Evolutionary conservation across 768 basidiomycete genomes (phyloP), one percentile per base, ranked within the genome.

Genomic region (Fistulinella prunicolor): DNA sequence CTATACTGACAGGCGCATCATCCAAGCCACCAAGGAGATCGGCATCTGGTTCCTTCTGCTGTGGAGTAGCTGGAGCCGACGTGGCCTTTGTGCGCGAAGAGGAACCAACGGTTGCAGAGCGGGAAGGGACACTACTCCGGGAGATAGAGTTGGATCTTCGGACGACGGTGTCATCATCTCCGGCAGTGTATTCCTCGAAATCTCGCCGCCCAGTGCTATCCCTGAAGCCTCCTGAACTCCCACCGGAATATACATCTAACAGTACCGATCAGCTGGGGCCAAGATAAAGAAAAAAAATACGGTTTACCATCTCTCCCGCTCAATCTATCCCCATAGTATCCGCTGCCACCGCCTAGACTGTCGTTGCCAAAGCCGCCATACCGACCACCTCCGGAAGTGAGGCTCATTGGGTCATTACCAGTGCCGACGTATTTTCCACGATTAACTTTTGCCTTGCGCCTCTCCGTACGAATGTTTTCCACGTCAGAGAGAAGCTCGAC

Each of bases 171-270:
- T 95, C 93, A 51, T 97, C 94, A 49, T 92, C 92, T 2, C 95
- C 95, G 12, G 95, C 96, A 55, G 95, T 89, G 66, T 99, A 99
- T 65, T 97, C 94, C 59, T 98, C 94, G 55, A 82, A 97, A 21
- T 80, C 78, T 46, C 74, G 72, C 14, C 81, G 70, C 34, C 80
- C 67, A 8, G 67, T 65, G 26, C 68, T 73, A 51, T 91, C 88
- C 42, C 79, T 73, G 69, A 86, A 89, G 2, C 76, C 77, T 46
- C 76, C 73, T 34, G 80, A 75, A 37, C 75, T 72, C 4, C 78
- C 73, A 36, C 63, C 63, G 17, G 70, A 69, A 47, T 72, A 71
- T 39, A 57, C 62, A 42, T 72, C 71, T 73, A 36, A 42, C 49
- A 48, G 35, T 54, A 47, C 52, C 35, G 47, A 42, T 53, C 21